Conservation (phyloP, 768 basidiomycete species). For the Candolleomyces efflorescens region DNA sequence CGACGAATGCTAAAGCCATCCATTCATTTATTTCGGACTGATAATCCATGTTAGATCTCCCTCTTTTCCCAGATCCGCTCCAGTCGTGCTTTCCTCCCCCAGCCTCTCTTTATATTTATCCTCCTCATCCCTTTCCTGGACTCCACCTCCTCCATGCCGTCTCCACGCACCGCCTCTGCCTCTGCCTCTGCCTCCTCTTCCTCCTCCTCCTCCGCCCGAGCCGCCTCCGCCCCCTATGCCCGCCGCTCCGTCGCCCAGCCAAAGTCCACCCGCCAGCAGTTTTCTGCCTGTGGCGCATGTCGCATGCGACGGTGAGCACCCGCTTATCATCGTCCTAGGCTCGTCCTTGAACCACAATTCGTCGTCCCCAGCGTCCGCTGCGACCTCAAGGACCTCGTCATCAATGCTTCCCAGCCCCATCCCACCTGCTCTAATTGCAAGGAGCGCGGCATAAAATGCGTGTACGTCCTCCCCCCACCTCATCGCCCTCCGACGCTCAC, state of each 20-base stretch:
- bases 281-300: conserved; percentile 93
- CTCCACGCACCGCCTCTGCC: conserved; percentile 42
- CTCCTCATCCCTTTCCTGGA: conserved; percentile 18
- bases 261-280: conserved; percentile 78
- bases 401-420: conserved; percentile 40
- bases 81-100: conserved; percentile 30
- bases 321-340: conserved; percentile 3
- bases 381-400: conserved; percentile 81
- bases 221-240: conserved; percentile 35
- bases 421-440: conserved; percentile 84
- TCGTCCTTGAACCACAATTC: conserved; percentile 7
- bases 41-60: conserved; percentile 34
- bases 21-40: conserved; percentile 6
- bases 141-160: conserved; percentile 39
- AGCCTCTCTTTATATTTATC: conserved; percentile 16
- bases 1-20: neutral
- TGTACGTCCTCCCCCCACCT: conserved; percentile 42
- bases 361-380: conserved; percentile 71
- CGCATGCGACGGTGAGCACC: conserved; percentile 70
- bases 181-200: conserved; percentile 32
- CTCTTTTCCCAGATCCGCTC: conserved; percentile 33
- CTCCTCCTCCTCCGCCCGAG: conserved; percentile 30
- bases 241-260: conserved; percentile 57
- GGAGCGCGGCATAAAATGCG: conserved; percentile 88
- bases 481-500: conserved; percentile 7